Evolutionary conservation across 148 eudicot genomes (phyloP).

Genomic region (Silene latifolia): DNA sequence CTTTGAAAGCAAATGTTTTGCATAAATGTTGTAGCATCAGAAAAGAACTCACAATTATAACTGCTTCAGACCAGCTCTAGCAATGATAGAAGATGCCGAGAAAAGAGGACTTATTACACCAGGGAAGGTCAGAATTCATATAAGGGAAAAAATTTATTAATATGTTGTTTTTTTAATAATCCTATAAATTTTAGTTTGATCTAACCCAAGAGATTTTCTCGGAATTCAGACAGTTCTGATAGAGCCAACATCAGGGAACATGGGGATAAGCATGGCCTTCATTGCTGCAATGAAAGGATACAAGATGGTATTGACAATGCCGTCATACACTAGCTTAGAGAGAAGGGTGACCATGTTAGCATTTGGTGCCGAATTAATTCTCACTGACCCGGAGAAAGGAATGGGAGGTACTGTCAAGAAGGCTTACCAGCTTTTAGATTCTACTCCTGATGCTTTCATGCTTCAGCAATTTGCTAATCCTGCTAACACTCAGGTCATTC

Average conservation of each 20-base stretch:
- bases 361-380: slow-evolving; percentile 81
- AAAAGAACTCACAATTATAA: not conserved
- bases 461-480: slow-evolving; percentile 87
- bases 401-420: slow-evolving; percentile 97
- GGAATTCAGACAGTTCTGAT: slow-evolving; percentile 69
- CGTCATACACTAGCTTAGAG: slow-evolving; percentile 92
- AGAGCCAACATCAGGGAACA: slow-evolving; percentile 97
- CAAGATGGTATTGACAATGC: slow-evolving; percentile 94
- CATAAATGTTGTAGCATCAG: not conserved
- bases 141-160: not conserved
- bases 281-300: slow-evolving; percentile 92
- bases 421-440: slow-evolving; percentile 72
- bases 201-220: not conserved
- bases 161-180: too few species aligned
- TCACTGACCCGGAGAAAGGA: slow-evolving; percentile 88
- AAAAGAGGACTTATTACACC: slow-evolving; percentile 77
- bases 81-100: slow-evolving; percentile 90
- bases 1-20: not conserved
- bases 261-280: slow-evolving; percentile 99
- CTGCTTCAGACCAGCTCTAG: slow-evolving; percentile 62
- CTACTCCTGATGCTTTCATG: slow-evolving; percentile 75
- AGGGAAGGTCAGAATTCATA: slow-evolving; percentile 54
- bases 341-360: slow-evolving; percentile 89
- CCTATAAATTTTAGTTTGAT: not conserved
- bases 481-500: slow-evolving; percentile 68